A percentile compares a stretch with the other conserved stretches of the same genome.
Conservation (phyloP, 352 stramenopile genomes). For the Globisporangium spiculum region DNA sequence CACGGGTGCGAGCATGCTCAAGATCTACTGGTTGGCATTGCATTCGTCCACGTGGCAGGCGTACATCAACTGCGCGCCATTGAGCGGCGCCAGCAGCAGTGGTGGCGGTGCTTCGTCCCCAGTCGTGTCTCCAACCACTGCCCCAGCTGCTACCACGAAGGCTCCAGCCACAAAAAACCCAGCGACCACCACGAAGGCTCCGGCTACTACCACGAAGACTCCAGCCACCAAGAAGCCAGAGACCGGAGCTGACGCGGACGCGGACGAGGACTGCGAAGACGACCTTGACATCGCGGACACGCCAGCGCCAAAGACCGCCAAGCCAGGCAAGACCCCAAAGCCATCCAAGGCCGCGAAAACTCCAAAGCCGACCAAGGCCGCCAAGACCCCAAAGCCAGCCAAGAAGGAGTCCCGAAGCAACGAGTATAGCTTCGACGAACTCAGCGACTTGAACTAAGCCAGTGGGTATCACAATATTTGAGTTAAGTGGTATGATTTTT, state of each 20-base stretch:
- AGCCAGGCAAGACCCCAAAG: neutral
- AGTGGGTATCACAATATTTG: too few relatives aligned
- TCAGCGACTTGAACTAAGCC: neutral
- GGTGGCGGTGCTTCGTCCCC: neutral
- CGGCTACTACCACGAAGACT: neutral
- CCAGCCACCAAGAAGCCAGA: neutral
- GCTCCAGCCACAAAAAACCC: neutral
- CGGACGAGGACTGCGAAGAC: too few relatives aligned
- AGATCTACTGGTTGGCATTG: conserved; percentile 35
- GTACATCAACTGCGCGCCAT: conserved; percentile 19
- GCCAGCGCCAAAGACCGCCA: neutral
- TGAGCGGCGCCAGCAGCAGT: neutral
- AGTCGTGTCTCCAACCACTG: neutral
- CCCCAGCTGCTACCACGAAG: neutral
- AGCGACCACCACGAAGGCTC: neutral
- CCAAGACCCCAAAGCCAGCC: conserved; percentile 1
- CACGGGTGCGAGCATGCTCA: conserved; percentile 30
- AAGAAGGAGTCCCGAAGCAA: conserved; percentile 2
- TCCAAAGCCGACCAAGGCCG: conserved; percentile 1
- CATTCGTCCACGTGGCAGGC: conserved; percentile 35
- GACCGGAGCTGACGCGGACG: neutral
- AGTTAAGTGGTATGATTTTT: too few relatives aligned
- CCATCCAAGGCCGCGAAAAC: neutral
- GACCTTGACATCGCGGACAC: too few relatives aligned
- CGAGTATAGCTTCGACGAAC: neutral